phyloP scores from a whole-genome alignment of 805 yeast species.

The Citeromyces matritensis region DNA sequence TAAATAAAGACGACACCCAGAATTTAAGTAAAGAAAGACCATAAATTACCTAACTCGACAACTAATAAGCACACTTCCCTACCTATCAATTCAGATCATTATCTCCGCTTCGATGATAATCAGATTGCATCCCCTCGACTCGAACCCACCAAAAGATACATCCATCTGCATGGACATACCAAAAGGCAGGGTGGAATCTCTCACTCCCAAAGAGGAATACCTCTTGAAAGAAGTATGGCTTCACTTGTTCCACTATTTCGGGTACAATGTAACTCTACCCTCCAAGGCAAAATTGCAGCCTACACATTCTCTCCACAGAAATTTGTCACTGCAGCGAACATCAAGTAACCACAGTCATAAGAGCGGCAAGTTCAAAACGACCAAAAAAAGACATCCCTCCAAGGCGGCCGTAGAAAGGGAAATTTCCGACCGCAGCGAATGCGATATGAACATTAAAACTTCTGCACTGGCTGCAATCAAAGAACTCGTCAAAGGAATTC shows the following conservation, averaged over 20 bases:
- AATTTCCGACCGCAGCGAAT: slow-evolving; percentile 8
- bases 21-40: no score
- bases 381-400: neutral
- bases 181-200: slow-evolving; percentile 27
- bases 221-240: slow-evolving; percentile 63
- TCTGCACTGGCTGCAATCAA: slow-evolving; percentile 23
- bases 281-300: slow-evolving; percentile 2
- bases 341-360: neutral
- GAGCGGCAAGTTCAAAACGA: neutral
- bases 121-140: no score
- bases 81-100: no score
- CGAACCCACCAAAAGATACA: no score
- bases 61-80: no score
- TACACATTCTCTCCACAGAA: slow-evolving; percentile 6
- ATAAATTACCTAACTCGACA: no score
- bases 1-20: no score
- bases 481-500: slow-evolving; percentile 31
- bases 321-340: slow-evolving; percentile 4
- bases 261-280: slow-evolving; percentile 18
- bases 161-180: slow-evolving; percentile 4
- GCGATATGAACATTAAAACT: slow-evolving; percentile 13
- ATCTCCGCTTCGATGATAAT: no score
- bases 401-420: slow-evolving; percentile 4
- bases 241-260: slow-evolving; percentile 43
- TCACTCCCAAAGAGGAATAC: slow-evolving; percentile 43